Conservation (phyloP, 495 filamentous ascomycete species). For the Penicillium longicatenatum region DNA sequence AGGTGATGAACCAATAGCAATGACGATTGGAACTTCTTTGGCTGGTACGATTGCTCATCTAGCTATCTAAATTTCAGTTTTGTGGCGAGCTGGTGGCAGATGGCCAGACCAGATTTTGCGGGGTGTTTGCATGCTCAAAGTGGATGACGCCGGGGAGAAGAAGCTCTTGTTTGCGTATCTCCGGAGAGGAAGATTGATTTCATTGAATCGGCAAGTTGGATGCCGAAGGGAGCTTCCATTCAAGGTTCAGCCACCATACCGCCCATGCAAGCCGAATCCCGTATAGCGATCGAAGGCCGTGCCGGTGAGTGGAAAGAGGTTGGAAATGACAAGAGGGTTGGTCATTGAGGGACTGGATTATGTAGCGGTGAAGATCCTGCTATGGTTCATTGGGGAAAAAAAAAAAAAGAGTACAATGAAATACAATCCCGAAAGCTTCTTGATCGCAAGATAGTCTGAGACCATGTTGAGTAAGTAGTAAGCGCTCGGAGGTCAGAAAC, state of each 20-base stretch:
- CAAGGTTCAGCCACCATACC: conserved; percentile 30
- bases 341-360: background rate
- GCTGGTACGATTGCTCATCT: background rate
- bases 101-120: background rate
- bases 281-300: conserved; percentile 6
- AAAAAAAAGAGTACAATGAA: conserved; percentile 3
- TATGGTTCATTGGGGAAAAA: background rate
- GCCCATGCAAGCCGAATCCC: conserved; percentile 14
- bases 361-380: background rate
- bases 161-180: conserved; percentile 5
- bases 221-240: conserved; percentile 11
- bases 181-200: conserved; percentile 5
- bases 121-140: background rate
- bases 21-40: background rate
- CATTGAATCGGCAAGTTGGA: conserved; percentile 1
- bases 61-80: background rate
- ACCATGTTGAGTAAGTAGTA: conserved; percentile 5
- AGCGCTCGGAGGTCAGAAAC: conserved; percentile 14
- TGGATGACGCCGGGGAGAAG: background rate
- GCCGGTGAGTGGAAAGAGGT: conserved; percentile 19
- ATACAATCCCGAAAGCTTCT: background rate
- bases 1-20: background rate
- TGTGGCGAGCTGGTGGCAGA: background rate
- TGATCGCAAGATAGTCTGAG: conserved; percentile 3
- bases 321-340: background rate